A percentile compares a stretch with the other conserved stretches of the same genome.
These are phyloP conservation scores for Blastocystis sp. DNA, from an alignment of 352 stramenopile species.

Conservation along the genomic window DNA sequence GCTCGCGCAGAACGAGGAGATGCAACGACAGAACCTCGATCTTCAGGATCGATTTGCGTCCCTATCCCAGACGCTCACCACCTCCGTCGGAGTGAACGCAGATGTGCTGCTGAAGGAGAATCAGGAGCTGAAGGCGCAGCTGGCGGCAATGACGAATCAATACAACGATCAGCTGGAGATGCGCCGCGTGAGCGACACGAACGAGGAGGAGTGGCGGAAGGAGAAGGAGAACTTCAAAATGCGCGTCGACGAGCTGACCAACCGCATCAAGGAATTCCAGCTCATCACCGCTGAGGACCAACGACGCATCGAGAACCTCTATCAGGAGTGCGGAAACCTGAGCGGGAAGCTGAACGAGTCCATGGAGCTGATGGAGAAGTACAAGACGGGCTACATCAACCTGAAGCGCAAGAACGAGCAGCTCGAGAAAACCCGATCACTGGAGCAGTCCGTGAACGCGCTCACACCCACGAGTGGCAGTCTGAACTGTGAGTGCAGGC, in stretches of 20 bases:
- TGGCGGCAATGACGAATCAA: neutral
- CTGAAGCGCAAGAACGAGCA: slow-evolving; percentile 31
- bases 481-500: neutral
- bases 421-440: neutral
- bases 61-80: neutral
- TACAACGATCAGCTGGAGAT: neutral
- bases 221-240: neutral
- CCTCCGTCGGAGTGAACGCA: neutral
- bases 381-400: slow-evolving; percentile 64
- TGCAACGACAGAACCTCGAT: neutral
- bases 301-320: slow-evolving; percentile 36
- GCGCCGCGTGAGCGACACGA: neutral
- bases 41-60: neutral
- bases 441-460: neutral
- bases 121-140: neutral
- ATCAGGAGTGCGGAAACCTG: slow-evolving; percentile 8
- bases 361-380: slow-evolving; percentile 53
- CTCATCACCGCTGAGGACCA: slow-evolving; percentile 5
- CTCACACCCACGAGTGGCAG: slow-evolving; percentile 10
- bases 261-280: neutral
- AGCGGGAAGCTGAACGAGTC: slow-evolving; percentile 35
- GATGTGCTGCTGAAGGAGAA: slow-evolving; percentile 3
- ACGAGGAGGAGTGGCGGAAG: neutral
- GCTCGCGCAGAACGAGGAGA: neutral
- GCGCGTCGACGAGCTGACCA: neutral